Conservation (phyloP, 768 basidiomycete species). For the Kwoniella botswanensis region DNA sequence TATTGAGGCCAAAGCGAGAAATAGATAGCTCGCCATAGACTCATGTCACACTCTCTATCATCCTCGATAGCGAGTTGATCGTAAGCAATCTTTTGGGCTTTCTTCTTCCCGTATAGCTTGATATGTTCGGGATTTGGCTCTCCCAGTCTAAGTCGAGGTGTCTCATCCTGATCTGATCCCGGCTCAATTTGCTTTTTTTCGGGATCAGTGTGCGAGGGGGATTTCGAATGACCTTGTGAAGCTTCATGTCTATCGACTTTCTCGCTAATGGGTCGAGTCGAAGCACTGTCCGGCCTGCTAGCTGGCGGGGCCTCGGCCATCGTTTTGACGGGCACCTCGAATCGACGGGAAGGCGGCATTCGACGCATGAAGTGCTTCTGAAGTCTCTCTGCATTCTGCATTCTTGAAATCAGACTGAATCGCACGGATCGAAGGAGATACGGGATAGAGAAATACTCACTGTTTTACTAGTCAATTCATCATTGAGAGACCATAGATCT, state of each 20-base stretch:
- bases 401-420: background rate
- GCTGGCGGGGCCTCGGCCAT: too few species aligned
- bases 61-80: conserved; percentile 38
- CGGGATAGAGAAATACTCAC: conserved; percentile 23
- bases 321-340: background rate
- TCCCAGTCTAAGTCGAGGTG: conserved; percentile 2
- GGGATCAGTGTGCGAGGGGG: background rate
- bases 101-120: conserved; percentile 29
- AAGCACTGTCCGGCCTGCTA: too few species aligned
- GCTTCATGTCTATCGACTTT: background rate
- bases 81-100: conserved; percentile 35
- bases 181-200: background rate
- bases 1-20: conserved; percentile 22
- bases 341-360: conserved; percentile 30
- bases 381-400: conserved; percentile 22
- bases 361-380: conserved; percentile 27
- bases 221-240: too few species aligned
- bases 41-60: conserved; percentile 45
- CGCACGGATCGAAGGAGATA: background rate
- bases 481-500: conserved; percentile 33
- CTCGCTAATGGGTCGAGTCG: too few species aligned
- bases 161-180: background rate
- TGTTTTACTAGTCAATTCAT: conserved; percentile 25
- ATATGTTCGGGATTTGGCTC: conserved; percentile 9
- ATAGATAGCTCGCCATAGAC: conserved; percentile 37